Evolutionary conservation across 495 filamentous ascomycete species (phyloP).

Genomic region (Parachaetomium inaequale): DNA sequence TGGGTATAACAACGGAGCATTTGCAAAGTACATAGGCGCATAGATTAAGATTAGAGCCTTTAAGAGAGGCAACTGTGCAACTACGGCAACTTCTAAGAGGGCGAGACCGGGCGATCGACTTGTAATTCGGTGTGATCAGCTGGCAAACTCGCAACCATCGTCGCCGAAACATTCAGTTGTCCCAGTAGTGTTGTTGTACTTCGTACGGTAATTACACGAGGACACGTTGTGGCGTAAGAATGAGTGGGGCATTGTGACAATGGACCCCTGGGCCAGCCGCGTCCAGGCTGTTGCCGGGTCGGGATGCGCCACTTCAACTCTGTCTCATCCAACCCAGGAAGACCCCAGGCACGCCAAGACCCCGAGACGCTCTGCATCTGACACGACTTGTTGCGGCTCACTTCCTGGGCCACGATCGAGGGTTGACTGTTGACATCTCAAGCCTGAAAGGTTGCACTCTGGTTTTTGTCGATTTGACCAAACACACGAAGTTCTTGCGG

Average conservation of each 20-base stretch:
- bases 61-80: background rate
- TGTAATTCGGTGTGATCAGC: no score
- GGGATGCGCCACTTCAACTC: slow-evolving; percentile 9
- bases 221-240: slow-evolving; percentile 18
- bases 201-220: background rate
- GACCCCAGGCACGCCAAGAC: slow-evolving; percentile 13
- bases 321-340: slow-evolving; percentile 12
- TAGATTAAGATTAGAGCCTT: background rate
- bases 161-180: no score
- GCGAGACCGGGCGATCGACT: background rate
- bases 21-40: background rate
- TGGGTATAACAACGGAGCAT: background rate
- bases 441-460: background rate
- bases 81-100: background rate
- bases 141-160: no score
- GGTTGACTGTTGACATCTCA: background rate
- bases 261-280: slow-evolving; percentile 1
- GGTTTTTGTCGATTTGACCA: background rate
- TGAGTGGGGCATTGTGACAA: slow-evolving; percentile 13
- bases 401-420: background rate
- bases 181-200: background rate
- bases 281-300: background rate
- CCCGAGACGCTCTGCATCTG: slow-evolving; percentile 10
- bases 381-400: slow-evolving; percentile 20
- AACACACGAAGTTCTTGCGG: background rate